Evolutionary conservation across 345 rosid species (phyloP).

Genomic region (Physaria fendleri): DNA sequence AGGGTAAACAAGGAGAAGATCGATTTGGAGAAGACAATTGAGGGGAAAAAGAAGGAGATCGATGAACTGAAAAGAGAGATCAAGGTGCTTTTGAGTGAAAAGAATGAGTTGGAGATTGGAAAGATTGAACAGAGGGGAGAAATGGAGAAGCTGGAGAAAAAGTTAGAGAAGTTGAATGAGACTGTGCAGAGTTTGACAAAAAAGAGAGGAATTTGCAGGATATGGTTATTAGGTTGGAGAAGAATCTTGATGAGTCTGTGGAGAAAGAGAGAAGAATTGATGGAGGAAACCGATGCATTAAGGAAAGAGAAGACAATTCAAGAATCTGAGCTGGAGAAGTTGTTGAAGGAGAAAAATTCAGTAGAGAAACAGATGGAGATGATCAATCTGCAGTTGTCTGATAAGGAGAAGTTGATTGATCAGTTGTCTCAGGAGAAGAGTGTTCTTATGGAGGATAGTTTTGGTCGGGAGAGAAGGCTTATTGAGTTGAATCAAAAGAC

Average conservation of each 20-base stretch:
- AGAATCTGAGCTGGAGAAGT: conserved; percentile 31
- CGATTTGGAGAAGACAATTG: conserved; percentile 31
- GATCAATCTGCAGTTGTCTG: conserved; percentile 19
- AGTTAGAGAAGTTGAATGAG: conserved; percentile 24
- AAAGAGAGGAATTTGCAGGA: conserved; percentile 38
- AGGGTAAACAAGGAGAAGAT: conserved; percentile 26
- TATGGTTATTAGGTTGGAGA: conserved; percentile 42
- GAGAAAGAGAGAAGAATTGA: conserved; percentile 38
- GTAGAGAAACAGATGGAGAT: conserved; percentile 20
- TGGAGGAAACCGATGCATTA: conserved; percentile 35
- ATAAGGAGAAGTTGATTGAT: conserved; percentile 31
- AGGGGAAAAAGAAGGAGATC: conserved; percentile 24
- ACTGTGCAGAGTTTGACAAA: conserved; percentile 21
- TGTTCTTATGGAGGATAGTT: conserved; percentile 39
- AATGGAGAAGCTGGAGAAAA: conserved; percentile 38
- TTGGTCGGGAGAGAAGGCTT: conserved; percentile 37
- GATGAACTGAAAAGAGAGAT: conserved; percentile 32
- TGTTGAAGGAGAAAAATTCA: conserved; percentile 28
- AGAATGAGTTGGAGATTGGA: conserved; percentile 36
- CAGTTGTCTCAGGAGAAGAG: conserved; percentile 36
- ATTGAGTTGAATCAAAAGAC: conserved; percentile 35
- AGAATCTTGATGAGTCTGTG: conserved; percentile 28
- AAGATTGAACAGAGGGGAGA: conserved; percentile 17
- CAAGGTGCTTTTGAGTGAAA: conserved; percentile 33
- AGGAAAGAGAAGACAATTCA: conserved; percentile 30